Evolutionary conservation across 768 basidiomycete genomes (phyloP).

Genomic region (Mycena galericulata): DNA sequence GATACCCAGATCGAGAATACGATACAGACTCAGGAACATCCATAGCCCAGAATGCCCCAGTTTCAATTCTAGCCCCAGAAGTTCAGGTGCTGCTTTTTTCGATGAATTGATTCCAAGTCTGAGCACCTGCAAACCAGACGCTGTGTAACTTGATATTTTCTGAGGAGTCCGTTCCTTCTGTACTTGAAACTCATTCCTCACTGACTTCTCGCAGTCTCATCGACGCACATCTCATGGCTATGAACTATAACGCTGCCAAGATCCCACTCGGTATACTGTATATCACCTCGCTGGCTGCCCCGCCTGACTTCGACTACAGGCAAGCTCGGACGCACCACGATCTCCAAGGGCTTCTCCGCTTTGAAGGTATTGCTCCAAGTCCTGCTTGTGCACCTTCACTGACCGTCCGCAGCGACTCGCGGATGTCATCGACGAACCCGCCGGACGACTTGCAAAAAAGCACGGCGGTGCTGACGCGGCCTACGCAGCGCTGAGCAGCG

Average conservation of each 20-base stretch:
- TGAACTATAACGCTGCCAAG: slow-evolving; percentile 16
- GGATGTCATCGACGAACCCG: slow-evolving; percentile 18
- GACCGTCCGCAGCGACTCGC: neutral
- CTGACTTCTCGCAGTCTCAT: neutral
- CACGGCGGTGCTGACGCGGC: neutral
- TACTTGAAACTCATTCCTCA: neutral
- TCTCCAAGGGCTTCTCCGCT: slow-evolving; percentile 11
- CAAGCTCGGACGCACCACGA: slow-evolving; percentile 5
- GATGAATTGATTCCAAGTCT: too few relatives aligned
- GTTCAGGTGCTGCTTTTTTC: neutral
- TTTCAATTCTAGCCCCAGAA: neutral
- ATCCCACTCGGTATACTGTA: neutral
- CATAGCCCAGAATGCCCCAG: neutral
- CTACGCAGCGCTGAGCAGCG: slow-evolving; percentile 5
- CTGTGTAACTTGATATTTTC: slow-evolving; percentile 15
- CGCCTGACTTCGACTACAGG: neutral
- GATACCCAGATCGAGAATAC: neutral
- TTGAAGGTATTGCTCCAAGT: neutral
- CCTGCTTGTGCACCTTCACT: neutral
- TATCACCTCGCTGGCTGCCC: neutral
- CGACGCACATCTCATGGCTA: slow-evolving; percentile 1
- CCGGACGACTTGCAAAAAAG: neutral
- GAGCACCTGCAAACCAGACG: neutral
- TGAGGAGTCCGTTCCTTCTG: neutral
- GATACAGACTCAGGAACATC: neutral